phyloP scores from a whole-genome alignment of 2,329 filamentous ascomycete species.

The Colletotrichum lindemuthianum region DNA sequence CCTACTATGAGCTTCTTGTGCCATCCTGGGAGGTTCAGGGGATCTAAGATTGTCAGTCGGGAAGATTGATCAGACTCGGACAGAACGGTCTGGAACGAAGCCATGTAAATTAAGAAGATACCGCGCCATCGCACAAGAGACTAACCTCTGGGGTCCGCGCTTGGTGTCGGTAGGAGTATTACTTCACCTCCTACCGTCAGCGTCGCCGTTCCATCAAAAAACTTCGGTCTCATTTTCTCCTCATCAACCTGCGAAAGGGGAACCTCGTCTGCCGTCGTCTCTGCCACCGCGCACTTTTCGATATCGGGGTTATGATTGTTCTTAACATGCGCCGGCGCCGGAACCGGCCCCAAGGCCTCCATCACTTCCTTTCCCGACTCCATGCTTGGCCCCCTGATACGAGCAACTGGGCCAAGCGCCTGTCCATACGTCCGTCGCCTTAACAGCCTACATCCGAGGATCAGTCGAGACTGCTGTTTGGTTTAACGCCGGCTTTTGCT shows the following conservation, averaged over 20 bases:
- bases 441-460: not conserved
- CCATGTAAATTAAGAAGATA: too few species aligned
- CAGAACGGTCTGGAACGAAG: not conserved
- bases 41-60: conserved; percentile 36
- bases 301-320: not conserved
- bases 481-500: not conserved
- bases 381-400: not conserved
- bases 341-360: too few species aligned
- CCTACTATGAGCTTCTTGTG: conserved; percentile 38
- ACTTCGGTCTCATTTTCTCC: conserved; percentile 6
- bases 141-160: conserved; percentile 38
- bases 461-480: not conserved
- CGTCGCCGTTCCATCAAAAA: conserved; percentile 27
- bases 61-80: not conserved
- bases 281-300: not conserved
- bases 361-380: not conserved
- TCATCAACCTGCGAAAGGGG: not conserved
- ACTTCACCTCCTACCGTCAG: conserved; percentile 23
- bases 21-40: conserved; percentile 41
- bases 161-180: conserved; percentile 40
- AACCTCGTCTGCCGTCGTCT: not conserved
- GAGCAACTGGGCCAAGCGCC: too few species aligned
- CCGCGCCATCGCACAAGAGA: not conserved
- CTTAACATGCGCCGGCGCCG: not conserved
- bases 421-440: too few species aligned